Conservation (phyloP, 768 basidiomycete species). For the Panaeolus papilionaceus region DNA sequence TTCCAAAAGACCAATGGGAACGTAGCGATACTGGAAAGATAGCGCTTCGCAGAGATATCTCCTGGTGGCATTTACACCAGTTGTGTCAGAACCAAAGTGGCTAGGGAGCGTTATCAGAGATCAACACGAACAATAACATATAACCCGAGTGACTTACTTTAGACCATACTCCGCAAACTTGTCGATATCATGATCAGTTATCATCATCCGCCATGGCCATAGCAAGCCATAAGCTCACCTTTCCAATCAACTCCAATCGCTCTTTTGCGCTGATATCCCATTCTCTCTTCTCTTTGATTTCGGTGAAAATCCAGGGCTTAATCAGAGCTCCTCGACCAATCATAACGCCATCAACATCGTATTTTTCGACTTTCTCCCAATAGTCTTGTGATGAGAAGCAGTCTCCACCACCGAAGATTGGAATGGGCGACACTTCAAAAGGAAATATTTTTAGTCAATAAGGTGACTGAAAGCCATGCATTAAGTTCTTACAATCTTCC, state of each 20-base stretch:
- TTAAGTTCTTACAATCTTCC: constrained; percentile 61
- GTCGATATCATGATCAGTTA: constrained; percentile 5
- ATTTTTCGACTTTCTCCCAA: constrained; percentile 75
- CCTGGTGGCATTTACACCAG: constrained; percentile 89
- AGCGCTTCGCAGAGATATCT: constrained; percentile 95
- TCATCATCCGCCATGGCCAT: background rate
- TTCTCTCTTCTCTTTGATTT: constrained; percentile 89
- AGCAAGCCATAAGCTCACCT: constrained; percentile 49
- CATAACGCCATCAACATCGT: constrained; percentile 95
- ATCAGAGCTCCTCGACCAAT: constrained; percentile 93
- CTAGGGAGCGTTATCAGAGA: constrained; percentile 38
- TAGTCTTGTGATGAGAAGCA: constrained; percentile 89
- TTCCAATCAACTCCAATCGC: constrained; percentile 77
- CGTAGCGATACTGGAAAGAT: constrained; percentile 95
- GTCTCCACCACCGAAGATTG: constrained; percentile 97
- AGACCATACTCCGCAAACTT: constrained; percentile 87
- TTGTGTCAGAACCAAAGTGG: constrained; percentile 87
- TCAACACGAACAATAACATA: background rate
- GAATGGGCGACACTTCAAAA: constrained; percentile 74
- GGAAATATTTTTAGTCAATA: background rate
- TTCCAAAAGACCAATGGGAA: constrained; percentile 94
- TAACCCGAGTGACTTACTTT: constrained; percentile 57
- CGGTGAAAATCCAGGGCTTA: constrained; percentile 96
- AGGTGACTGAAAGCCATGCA: constrained; percentile 6
- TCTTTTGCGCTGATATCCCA: constrained; percentile 94